These are phyloP conservation scores for Hymenoscyphus linearis DNA, from an alignment of 2,329 filamentous ascomycete species.

Conservation along the genomic window DNA sequence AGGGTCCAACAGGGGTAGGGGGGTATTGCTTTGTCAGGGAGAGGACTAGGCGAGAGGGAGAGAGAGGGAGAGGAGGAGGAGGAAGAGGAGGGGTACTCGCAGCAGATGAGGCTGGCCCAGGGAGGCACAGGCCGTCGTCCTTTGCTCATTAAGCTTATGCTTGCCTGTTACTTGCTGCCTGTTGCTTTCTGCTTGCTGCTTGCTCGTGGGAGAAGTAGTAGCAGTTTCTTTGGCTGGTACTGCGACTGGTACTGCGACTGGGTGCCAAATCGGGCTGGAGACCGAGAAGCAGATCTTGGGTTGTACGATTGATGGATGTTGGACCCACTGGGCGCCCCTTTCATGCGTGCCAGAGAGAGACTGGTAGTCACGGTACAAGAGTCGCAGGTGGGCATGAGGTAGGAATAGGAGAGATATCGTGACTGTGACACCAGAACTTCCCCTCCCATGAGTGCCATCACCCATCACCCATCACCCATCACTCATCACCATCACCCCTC, in stretches of 20 bases:
- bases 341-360: neutral
- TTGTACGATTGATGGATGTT: neutral
- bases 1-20: neutral
- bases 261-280: neutral
- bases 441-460: neutral
- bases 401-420: constrained; percentile 1
- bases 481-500: neutral
- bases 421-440: neutral
- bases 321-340: neutral
- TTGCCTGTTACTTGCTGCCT: neutral
- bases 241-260: neutral
- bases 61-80: neutral
- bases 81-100: neutral
- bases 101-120: neutral
- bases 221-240: neutral
- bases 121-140: neutral
- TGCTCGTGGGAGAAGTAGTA: neutral
- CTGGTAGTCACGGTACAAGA: neutral
- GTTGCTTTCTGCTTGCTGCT: too few relatives aligned
- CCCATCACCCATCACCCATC: too few relatives aligned
- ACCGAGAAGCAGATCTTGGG: neutral
- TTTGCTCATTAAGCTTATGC: neutral
- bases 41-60: neutral
- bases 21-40: neutral
- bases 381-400: neutral